Base-by-base conservation (phyloP, 495 filamentous ascomycete species). In the Evernia prunastri region DNA sequence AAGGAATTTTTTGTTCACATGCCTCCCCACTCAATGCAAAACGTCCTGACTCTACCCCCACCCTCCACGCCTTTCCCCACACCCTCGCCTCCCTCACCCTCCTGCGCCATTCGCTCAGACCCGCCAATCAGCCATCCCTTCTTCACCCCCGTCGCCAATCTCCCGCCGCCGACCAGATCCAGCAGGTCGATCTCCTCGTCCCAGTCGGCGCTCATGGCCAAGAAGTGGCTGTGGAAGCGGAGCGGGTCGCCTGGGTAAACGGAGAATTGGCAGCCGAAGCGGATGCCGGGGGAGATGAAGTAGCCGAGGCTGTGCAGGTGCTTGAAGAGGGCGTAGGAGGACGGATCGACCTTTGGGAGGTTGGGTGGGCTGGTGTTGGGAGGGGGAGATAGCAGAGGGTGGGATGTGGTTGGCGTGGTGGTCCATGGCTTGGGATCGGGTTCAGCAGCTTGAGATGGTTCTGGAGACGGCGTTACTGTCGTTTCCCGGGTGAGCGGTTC, bases 171-270 rank as follows among this genome's bases (percentile, higher is more conserved):
- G 40, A 97, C 84, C 29, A 98, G 77, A 66, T 94, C 87, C 63
- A 95, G 80, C 72, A 97, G 77, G 57, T 88, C 80, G 58, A 97
- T 84, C 70, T 93, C 82, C 67, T 97, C 81, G 66, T 98, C 88
- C 90, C 91, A 97, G 10, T 83, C 88, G 57, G 87, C 80, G 36
- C 87, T 84, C 25, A 85, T 85, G 31, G 86, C 88, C 62, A 96
- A 75, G 71, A 96, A 97, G 73, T 97, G 94, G 40, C 88, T 90
- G 74, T 98, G 94, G 75, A 93, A 98, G 13, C 95, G 88, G 35
- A 97, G 77, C 0, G 94, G 90, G 74, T 98, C 94, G 39, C 95
- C 95, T 0, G 94, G 94, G 70, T 98, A 97, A 1, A 92, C 92
- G 63, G 89, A 87, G 76, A 91, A 96, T 71, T 96, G 86, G 70